Percentiles rank a stretch among this genome's conserved stretches.
Conservation (phyloP, 768 basidiomycete species). For the Boletus coccyginus region DNA sequence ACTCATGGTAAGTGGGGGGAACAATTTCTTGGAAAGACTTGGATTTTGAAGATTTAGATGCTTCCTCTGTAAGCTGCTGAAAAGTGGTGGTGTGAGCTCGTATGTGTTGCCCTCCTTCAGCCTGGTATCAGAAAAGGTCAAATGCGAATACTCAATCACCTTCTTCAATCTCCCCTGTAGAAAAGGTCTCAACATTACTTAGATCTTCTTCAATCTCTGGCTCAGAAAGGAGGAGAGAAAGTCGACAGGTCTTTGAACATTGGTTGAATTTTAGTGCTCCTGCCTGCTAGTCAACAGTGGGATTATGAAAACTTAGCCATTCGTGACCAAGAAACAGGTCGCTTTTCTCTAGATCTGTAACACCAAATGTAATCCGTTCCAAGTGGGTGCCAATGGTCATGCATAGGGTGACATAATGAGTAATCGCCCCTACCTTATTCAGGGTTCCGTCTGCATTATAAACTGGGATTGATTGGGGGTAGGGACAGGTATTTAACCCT, state of each 20-base stretch:
- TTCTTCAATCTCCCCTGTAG: not conserved
- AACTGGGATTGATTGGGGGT: no score
- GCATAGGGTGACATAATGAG: not conserved
- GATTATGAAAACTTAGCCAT: not conserved
- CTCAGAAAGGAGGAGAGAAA: not conserved
- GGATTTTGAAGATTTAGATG: not conserved
- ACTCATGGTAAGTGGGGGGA: constrained; percentile 8
- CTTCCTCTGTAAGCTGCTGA: constrained; percentile 2
- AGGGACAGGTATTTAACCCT: not conserved
- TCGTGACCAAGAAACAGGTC: constrained; percentile 8
- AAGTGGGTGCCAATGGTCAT: not conserved
- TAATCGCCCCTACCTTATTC: constrained; percentile 12
- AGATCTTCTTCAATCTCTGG: not conserved
- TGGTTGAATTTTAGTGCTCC: not conserved
- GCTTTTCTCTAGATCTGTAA: not conserved
- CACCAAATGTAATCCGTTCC: not conserved
- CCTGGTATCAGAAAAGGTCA: not conserved
- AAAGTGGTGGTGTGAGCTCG: not conserved
- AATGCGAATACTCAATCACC: constrained; percentile 4
- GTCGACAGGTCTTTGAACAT: not conserved
- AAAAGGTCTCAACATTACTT: not conserved
- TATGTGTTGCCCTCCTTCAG: not conserved
- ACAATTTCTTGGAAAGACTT: constrained; percentile 7
- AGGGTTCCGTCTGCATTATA: not conserved
- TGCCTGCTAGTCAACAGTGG: not conserved